Conservation (phyloP, 345 rosid species). For the Eucalyptus caleyi region DNA sequence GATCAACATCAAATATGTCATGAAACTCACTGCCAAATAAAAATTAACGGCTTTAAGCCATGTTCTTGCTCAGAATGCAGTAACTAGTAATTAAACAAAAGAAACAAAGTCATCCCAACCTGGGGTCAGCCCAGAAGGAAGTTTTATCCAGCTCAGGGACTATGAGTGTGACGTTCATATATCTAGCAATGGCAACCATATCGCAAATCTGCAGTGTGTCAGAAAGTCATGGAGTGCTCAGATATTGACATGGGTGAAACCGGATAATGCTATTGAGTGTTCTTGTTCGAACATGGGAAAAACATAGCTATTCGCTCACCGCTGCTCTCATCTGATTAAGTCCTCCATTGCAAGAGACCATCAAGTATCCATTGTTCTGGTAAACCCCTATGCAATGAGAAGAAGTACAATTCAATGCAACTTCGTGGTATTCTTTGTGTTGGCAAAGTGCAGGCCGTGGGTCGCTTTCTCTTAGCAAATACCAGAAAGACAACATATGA, state of each 20-base stretch:
- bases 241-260: neutral
- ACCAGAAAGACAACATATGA: neutral
- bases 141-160: slow-evolving; percentile 18
- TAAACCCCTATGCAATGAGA: slow-evolving; percentile 50
- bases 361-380: slow-evolving; percentile 87
- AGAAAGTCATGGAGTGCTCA: neutral
- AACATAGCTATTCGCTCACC: neutral
- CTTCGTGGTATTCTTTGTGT: neutral
- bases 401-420: neutral
- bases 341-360: slow-evolving; percentile 56
- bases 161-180: slow-evolving; percentile 18
- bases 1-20: slow-evolving; percentile 38
- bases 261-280: neutral
- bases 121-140: slow-evolving; percentile 20
- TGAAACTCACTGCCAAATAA: slow-evolving; percentile 23
- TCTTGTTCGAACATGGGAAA: neutral
- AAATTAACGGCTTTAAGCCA: neutral
- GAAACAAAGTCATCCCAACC: slow-evolving; percentile 2
- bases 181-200: slow-evolving; percentile 21
- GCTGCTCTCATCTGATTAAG: slow-evolving; percentile 19
- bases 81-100: neutral
- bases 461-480: neutral
- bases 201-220: slow-evolving; percentile 10
- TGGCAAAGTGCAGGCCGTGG: too few relatives aligned
- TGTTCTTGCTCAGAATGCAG: neutral